A percentile compares a stretch with the other conserved stretches of the same genome.
These are phyloP conservation scores for Alternaria gansuensis DNA, from an alignment of 2,329 filamentous ascomycete genomes.

Conservation along the genomic window DNA sequence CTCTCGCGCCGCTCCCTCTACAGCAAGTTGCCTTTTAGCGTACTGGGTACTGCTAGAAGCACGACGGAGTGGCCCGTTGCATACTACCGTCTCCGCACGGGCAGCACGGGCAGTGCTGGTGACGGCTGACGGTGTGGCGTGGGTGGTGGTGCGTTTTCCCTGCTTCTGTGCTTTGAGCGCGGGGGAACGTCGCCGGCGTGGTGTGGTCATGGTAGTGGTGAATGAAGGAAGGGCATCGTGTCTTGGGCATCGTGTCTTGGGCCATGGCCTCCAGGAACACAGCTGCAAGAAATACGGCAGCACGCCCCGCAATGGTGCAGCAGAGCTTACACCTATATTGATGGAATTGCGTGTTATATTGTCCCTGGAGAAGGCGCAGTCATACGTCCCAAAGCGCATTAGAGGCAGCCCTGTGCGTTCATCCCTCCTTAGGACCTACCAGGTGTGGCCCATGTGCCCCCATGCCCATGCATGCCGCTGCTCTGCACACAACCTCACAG, in stretches of 20 bases:
- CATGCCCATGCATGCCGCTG: slow-evolving; percentile 16
- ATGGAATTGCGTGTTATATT: slow-evolving; percentile 18
- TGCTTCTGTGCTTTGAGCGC: slow-evolving; percentile 20
- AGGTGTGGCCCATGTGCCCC: slow-evolving; percentile 18
- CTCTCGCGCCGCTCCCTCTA: background rate
- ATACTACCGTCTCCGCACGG: slow-evolving; percentile 13
- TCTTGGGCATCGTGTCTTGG: background rate
- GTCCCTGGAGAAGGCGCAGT: slow-evolving; percentile 22
- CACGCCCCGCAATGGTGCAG: slow-evolving; percentile 9
- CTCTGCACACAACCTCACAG: slow-evolving; percentile 16
- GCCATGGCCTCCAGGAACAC: slow-evolving; percentile 3
- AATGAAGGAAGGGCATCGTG: background rate
- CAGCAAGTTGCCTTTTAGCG: slow-evolving; percentile 4
- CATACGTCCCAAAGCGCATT: slow-evolving; percentile 23
- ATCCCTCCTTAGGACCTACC: slow-evolving; percentile 26
- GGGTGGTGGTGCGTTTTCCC: slow-evolving; percentile 23
- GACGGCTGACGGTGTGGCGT: slow-evolving; percentile 21
- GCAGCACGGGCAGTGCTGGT: slow-evolving; percentile 20
- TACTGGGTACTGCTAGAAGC: background rate
- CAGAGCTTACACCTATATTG: background rate
- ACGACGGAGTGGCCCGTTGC: slow-evolving; percentile 12
- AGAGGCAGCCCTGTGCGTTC: slow-evolving; percentile 28
- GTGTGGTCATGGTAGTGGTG: background rate
- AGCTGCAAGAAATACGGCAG: slow-evolving; percentile 1
- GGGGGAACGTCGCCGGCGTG: slow-evolving; percentile 3